Percentiles rank a stretch among this genome's conserved stretches.
Evolutionary conservation across 371 early-diverging fungal genomes (phyloP).

Genomic region (Massospora cicadina): DNA sequence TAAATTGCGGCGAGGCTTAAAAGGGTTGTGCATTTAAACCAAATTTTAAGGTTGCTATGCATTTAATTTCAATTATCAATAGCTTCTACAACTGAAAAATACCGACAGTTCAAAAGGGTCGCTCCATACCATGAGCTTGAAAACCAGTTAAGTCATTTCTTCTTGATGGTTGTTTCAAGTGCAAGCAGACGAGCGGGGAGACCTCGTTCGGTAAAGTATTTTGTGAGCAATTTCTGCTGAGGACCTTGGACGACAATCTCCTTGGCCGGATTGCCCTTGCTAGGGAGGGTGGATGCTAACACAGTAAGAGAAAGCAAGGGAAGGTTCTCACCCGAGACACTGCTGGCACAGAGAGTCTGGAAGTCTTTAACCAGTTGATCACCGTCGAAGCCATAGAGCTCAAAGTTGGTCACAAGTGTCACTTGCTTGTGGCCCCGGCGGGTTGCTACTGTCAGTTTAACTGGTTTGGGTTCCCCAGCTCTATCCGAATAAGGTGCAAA

Average conservation of each 20-base stretch:
- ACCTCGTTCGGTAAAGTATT: background rate
- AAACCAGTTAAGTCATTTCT: no score
- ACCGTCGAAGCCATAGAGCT: background rate
- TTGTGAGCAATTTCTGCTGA: background rate
- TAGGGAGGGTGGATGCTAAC: background rate
- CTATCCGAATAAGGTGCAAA: background rate
- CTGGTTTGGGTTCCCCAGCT: background rate
- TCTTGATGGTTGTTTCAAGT: background rate
- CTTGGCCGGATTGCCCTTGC: background rate
- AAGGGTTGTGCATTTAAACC: no score
- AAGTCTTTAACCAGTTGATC: background rate
- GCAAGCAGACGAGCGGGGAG: background rate
- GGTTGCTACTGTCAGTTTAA: background rate
- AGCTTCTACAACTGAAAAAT: no score
- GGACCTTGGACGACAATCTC: background rate
- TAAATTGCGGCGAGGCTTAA: no score
- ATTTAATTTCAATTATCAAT: no score
- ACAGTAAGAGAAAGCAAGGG: background rate
- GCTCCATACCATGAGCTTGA: no score
- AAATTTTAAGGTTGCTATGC: no score
- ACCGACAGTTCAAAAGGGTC: no score
- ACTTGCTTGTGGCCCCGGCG: background rate
- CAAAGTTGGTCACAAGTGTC: background rate
- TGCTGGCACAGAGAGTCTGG: background rate
- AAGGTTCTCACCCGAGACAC: background rate